These are phyloP conservation scores for Pythium plurisporium DNA, from an alignment of 352 stramenopile genomes.

Conservation along the genomic window DNA sequence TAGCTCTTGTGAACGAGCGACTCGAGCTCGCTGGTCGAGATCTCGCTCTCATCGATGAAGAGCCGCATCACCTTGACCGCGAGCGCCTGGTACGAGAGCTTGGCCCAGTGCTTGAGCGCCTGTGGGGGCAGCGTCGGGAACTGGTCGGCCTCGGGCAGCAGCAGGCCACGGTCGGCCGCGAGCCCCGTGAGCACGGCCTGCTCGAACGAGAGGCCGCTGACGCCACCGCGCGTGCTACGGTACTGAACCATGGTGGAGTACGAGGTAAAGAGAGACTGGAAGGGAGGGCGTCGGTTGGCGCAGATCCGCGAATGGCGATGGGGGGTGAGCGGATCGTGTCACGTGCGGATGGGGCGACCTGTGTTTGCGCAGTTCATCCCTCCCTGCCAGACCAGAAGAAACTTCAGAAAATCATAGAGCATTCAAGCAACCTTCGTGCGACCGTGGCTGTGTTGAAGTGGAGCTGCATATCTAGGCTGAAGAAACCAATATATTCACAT, in stretches of 20 bases:
- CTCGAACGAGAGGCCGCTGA: conserved; percentile 81
- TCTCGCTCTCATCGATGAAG: conserved; percentile 95
- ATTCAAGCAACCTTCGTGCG: conserved; percentile 14
- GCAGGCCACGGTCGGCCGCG: conserved; percentile 74
- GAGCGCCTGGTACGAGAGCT: conserved; percentile 93
- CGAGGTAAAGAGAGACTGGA: background rate
- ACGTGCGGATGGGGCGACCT: conserved; percentile 6
- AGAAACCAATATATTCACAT: background rate
- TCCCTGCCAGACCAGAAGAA: conserved; percentile 1
- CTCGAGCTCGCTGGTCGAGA: conserved; percentile 87
- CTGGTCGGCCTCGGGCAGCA: conserved; percentile 72
- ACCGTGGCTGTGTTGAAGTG: conserved; percentile 3
- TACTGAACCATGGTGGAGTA: conserved; percentile 72
- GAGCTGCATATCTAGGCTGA: conserved; percentile 16
- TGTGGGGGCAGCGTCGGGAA: conserved; percentile 73
- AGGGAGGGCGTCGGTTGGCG: conserved; percentile 1
- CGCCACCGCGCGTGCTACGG: conserved; percentile 76
- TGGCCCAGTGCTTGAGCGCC: conserved; percentile 75
- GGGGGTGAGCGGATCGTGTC: conserved; percentile 4
- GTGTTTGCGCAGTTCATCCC: conserved; percentile 24
- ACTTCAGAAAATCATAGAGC: conserved; percentile 2
- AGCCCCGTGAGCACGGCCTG: conserved; percentile 84
- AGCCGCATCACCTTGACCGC: conserved; percentile 94
- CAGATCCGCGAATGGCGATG: conserved; percentile 14
- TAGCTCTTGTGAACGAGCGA: conserved; percentile 93